Evolutionary conservation across 2,329 filamentous ascomycete species (phyloP), one percentile per base, ranked within the genome.

Genomic region (Madurella mycetomatis): DNA sequence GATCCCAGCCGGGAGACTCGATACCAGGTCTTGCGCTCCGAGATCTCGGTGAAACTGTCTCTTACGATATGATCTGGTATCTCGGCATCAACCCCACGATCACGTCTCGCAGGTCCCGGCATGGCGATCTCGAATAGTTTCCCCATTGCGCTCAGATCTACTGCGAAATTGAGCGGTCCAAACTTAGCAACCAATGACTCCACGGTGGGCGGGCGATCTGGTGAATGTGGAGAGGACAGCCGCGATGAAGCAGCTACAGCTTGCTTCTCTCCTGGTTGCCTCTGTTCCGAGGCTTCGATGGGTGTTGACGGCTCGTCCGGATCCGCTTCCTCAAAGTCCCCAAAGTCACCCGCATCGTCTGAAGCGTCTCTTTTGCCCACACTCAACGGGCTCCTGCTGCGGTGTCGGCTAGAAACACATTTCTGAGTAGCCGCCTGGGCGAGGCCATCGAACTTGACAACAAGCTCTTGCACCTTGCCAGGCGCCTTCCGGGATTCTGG

Each of bases 21-120:
- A 60, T 86, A 85, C 84, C 84, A 87, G 8, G 76, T 74, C 62
- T 82, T 85, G 47, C 84, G 81, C 66, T 86, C 77, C 2, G 78
- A 77, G 3, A 78, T 76, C 2, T 75, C 72, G 4, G 72, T 70
- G 56, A 84, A 84, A 30, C 72, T 79, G 64, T 85, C 80, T 31
- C 66, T 67, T 16, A 81, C 72, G 43, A 79, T 65, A 31, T 71
- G 67, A 31, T 81, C 79, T 0, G 79, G 68, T 0, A 81, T 62
- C 0, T 72, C 65, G 1, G 62, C 58, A 18, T 66, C 51, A 9
- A 58, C 47, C 2, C 16, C 41, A 50, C 65, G 55, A n/a, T 43
- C 19, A 60, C 41, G 16, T 60, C 57, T 19, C 63, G 57, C 8
- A 56, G 56, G 4, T 30, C 71, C 67, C 0, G 74, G 58, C 4